Evolutionary conservation across 2,329 filamentous ascomycete genomes (phyloP).

Genomic region (Fusarium heterosporum): DNA sequence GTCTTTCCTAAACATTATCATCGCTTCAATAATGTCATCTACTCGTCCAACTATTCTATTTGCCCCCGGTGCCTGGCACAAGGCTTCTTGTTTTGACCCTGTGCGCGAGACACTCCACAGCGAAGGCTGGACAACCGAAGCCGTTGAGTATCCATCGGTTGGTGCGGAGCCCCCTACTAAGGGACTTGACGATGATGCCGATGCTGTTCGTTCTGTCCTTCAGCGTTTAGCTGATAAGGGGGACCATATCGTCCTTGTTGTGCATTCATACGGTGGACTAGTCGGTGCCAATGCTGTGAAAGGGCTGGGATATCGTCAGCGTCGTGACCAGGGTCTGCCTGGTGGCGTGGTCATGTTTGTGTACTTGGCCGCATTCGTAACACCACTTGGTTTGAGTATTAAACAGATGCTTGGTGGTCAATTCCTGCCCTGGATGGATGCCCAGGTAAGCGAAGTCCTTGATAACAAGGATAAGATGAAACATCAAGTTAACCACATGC

Average conservation of each 20-base stretch:
- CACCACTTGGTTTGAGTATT: slow-evolving; percentile 45
- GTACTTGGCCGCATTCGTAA: slow-evolving; percentile 52
- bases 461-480: rapidly evolving
- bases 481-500: rapidly evolving
- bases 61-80: slow-evolving; percentile 56
- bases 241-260: slow-evolving; percentile 56
- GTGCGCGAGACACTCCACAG: slow-evolving; percentile 48
- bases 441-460: slow-evolving; percentile 33
- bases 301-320: slow-evolving; percentile 51
- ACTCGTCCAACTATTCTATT: slow-evolving; percentile 50
- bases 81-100: slow-evolving; percentile 47
- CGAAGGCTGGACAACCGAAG: slow-evolving; percentile 50
- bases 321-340: slow-evolving; percentile 47
- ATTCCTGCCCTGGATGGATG: slow-evolving; percentile 47
- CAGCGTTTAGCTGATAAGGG: slow-evolving; percentile 49
- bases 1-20: not conserved
- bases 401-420: slow-evolving; percentile 44
- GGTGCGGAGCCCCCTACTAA: slow-evolving; percentile 47
- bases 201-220: slow-evolving; percentile 47
- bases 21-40: not conserved
- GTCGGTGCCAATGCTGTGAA: slow-evolving; percentile 54
- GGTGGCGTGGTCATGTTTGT: slow-evolving; percentile 55
- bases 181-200: slow-evolving; percentile 49
- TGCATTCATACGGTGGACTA: slow-evolving; percentile 59
- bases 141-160: slow-evolving; percentile 50